Evolutionary conservation across 2,329 filamentous ascomycete genomes (phyloP), one percentile per base, ranked within the genome.

Genomic region (Epichloe typhina): DNA sequence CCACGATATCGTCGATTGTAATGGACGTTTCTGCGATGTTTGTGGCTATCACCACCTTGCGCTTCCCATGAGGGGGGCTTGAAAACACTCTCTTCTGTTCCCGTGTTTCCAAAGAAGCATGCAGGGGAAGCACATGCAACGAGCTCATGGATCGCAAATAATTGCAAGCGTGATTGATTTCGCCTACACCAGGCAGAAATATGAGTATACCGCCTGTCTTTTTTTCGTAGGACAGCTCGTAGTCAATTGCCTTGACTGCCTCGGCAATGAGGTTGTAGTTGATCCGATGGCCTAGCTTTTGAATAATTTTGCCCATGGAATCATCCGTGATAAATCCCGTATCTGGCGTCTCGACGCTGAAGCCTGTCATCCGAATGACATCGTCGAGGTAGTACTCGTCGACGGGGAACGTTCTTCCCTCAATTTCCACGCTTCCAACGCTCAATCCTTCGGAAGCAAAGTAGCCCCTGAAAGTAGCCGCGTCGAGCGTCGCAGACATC

Each of bases 1-100:
- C 91, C 2, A 97, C 86, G 49, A 98, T 87, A 62, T 98, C 93
- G 62, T 96, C 90, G 53, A 98, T 98, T 0, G 93, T 98, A 64
- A 98, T 97, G 2, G 93, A 97, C 0, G 93, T 98, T 66, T 98
- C 93, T 2, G 93, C 93, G 2, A 98, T 91, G 61, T 98, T 98
- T 43, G 93, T 98, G 1, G 93, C 88, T 6, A 91, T 87, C 36
- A 98, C 86, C 12, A 98, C 80, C 68, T 98, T 98, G 37, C 93
- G 79, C 67, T 88, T 90, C 0, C 89, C 89, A 3, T 71, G 65
- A 0, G 91, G 90, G 90, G 4, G 93, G 13, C 75, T 74, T 31
- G 80, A 75, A 63, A 98, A 98, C 0, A 98, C 93, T 23, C 82
- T 79, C 54, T 86, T 84, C 66, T 98, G 93, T 59, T 97, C 91